phyloP scores from a whole-genome alignment of 2,329 filamentous ascomycete species.

The Botrytis cinerea region DNA sequence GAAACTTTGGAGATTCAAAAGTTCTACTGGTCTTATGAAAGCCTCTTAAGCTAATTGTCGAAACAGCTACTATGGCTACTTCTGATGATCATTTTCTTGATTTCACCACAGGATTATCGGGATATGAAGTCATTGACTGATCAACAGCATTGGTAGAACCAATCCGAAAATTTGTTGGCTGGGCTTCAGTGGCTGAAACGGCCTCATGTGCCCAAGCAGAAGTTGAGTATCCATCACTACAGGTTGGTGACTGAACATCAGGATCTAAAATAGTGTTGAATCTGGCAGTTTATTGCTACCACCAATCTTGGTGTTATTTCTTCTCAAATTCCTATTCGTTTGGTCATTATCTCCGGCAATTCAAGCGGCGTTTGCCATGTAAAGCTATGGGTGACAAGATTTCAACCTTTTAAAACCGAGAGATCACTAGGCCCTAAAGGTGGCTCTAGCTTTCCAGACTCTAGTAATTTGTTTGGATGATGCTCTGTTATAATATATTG shows the following conservation, averaged over 20 bases:
- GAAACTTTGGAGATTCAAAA: background rate
- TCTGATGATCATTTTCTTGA: background rate
- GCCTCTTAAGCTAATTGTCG: background rate
- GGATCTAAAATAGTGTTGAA: no score
- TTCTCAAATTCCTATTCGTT: background rate
- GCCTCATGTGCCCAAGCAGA: background rate
- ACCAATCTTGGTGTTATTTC: no score
- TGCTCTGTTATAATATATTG: background rate
- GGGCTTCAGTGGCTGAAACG: background rate
- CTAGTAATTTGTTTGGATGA: no score
- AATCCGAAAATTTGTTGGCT: background rate
- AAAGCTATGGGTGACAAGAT: background rate
- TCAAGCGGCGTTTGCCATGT: background rate
- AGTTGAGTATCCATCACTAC: background rate
- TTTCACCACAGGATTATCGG: background rate
- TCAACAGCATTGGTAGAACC: background rate
- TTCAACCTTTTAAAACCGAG: background rate
- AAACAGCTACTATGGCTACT: background rate
- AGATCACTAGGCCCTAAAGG: background rate
- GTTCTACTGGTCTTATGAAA: background rate
- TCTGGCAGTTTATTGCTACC: background rate
- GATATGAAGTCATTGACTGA: background rate
- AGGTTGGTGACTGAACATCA: background rate
- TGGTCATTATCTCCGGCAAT: background rate
- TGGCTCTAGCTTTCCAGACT: background rate